A percentile compares a stretch with the other conserved stretches of the same genome.
Conservation (phyloP, 345 rosid species). For the Acer campestre region DNA sequence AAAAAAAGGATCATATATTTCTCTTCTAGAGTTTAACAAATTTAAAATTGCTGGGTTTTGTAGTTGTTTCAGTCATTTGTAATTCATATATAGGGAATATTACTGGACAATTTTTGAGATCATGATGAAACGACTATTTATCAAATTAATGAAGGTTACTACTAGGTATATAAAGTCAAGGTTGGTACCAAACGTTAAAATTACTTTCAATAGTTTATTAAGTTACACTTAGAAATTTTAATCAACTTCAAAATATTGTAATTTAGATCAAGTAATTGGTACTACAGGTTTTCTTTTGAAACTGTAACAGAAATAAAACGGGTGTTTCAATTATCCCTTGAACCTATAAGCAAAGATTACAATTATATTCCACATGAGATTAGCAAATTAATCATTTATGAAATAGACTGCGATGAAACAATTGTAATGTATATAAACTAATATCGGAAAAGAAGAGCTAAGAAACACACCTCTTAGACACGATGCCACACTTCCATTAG, state of each 20-base stretch:
- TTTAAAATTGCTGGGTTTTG: neutral
- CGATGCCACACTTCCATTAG: slow-evolving; percentile 94
- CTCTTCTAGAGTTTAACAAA: neutral
- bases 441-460: neutral
- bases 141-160: neutral
- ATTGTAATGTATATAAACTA: neutral
- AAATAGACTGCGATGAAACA: neutral
- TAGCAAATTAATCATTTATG: neutral
- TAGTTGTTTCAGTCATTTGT: neutral
- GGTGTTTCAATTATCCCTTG: neutral
- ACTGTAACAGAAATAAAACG: neutral
- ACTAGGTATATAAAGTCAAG: neutral
- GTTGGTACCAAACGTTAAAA: neutral
- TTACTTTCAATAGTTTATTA: neutral
- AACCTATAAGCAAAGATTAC: slow-evolving; percentile 6
- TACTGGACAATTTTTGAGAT: neutral
- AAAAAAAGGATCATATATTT: neutral
- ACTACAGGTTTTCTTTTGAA: neutral
- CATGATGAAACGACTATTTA: neutral
- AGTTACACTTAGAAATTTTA: neutral
- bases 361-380: neutral
- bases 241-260: neutral
- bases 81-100: neutral
- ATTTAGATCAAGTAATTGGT: neutral
- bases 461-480: slow-evolving; percentile 75